phyloP scores from a whole-genome alignment of 1,284 basidiomycete species.

The Exobasidium rhododendri region DNA sequence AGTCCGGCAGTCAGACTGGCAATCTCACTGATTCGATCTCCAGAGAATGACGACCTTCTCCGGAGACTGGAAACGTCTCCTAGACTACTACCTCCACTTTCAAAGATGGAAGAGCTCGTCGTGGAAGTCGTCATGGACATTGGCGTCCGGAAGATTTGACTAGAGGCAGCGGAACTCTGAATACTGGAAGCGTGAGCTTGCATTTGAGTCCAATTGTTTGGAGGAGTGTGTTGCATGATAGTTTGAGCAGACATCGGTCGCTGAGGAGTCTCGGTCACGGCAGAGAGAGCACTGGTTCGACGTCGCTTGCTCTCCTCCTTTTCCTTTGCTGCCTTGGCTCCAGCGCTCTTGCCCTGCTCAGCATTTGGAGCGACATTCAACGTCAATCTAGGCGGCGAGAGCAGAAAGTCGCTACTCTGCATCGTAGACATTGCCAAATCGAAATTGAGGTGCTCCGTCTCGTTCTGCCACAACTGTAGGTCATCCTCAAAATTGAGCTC shows the following conservation, averaged over 20 bases:
- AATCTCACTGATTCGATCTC: slow-evolving; percentile 23
- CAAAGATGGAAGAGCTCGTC: slow-evolving; percentile 20
- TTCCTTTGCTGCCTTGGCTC: neutral
- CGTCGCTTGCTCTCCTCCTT: slow-evolving; percentile 38
- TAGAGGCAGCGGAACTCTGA: slow-evolving; percentile 31
- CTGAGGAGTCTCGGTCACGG: slow-evolving; percentile 23
- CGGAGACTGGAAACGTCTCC: slow-evolving; percentile 23
- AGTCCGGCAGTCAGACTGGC: slow-evolving; percentile 37
- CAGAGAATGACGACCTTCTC: slow-evolving; percentile 22
- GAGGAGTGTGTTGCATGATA: slow-evolving; percentile 34
- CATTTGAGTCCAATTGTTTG: slow-evolving; percentile 30
- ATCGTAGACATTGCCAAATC: slow-evolving; percentile 17
- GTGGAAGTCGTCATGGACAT: slow-evolving; percentile 17
- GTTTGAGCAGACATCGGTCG: slow-evolving; percentile 15
- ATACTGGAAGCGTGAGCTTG: slow-evolving; percentile 23
- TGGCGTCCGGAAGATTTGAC: slow-evolving; percentile 22
- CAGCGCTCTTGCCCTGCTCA: slow-evolving; percentile 5
- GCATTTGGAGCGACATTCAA: slow-evolving; percentile 29
- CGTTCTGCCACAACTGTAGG: slow-evolving; percentile 18
- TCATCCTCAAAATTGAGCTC: slow-evolving; percentile 22
- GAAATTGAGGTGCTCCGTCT: slow-evolving; percentile 16
- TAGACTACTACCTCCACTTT: slow-evolving; percentile 23
- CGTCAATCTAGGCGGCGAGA: slow-evolving; percentile 45
- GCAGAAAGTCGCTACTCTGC: slow-evolving; percentile 30
- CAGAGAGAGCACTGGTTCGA: slow-evolving; percentile 23